Evolutionary conservation across 2,329 filamentous ascomycete species (phyloP).

Genomic region (Onygena corvina): DNA sequence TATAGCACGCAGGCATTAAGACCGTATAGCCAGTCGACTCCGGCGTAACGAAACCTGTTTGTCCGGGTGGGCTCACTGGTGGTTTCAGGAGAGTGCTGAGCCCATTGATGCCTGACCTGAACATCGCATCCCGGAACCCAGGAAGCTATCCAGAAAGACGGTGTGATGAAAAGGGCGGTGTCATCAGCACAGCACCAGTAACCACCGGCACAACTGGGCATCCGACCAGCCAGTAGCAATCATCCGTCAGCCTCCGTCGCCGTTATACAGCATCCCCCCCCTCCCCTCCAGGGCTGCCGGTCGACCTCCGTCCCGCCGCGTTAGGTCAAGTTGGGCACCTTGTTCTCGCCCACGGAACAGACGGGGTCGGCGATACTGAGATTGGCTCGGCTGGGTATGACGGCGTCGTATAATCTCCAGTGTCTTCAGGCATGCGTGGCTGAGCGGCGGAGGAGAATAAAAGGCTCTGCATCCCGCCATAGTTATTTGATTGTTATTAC

Average conservation of each 20-base stretch:
- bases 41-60: conserved; percentile 5
- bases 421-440: neutral
- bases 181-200: no score
- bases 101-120: conserved; percentile 4
- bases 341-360: neutral
- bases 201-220: no score
- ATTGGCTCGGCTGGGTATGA: conserved; percentile 1
- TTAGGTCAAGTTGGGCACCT: neutral
- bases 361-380: neutral
- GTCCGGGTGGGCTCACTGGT: conserved; percentile 1
- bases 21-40: neutral
- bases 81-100: neutral
- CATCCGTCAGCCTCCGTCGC: neutral
- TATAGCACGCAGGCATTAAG: neutral
- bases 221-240: neutral
- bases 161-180: conserved; percentile 5
- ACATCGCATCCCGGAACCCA: neutral
- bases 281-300: neutral
- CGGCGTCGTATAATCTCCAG: neutral
- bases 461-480: neutral
- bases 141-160: neutral
- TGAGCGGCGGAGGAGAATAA: conserved; percentile 4
- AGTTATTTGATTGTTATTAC: neutral
- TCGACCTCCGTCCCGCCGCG: neutral
- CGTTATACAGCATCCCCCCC: neutral